A percentile compares a stretch with the other conserved stretches of the same genome.
Conservation (phyloP, 805 yeast genomes). For the Hanseniaspora clermontiae region DNA sequence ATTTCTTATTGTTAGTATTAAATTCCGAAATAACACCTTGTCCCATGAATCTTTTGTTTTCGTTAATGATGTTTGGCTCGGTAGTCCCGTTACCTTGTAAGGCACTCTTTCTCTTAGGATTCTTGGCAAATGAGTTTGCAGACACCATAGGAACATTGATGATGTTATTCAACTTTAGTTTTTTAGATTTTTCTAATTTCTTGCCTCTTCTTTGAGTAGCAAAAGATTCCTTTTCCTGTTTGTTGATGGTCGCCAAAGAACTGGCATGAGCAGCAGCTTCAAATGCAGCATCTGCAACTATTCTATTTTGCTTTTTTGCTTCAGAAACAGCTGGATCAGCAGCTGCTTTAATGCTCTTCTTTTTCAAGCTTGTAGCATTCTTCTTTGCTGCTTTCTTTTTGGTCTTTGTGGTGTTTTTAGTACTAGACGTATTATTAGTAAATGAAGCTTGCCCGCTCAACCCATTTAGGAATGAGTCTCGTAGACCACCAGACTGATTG, state of each 20-base stretch:
- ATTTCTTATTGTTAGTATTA: not conserved
- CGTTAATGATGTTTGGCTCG: not conserved
- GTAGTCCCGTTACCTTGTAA: not conserved
- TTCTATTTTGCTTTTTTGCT: not conserved
- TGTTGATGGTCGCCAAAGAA: slow-evolving; percentile 11
- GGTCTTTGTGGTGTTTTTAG: not conserved
- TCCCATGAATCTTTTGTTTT: slow-evolving; percentile 8
- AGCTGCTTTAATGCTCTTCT: not conserved
- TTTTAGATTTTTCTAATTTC: slow-evolving; percentile 3
- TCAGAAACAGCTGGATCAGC: not conserved
- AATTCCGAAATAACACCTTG: slow-evolving; percentile 11
- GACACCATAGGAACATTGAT: not conserved
- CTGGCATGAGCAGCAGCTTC: slow-evolving; percentile 14
- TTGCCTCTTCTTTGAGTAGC: slow-evolving; percentile 13
- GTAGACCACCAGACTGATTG: not conserved
- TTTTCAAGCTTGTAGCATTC: not conserved
- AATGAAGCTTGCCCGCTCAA: not conserved
- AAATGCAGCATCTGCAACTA: slow-evolving; percentile 12
- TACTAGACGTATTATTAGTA: not conserved
- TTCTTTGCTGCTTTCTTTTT: not conserved
- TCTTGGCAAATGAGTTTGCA: not conserved
- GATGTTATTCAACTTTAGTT: not conserved
- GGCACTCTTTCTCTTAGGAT: not conserved
- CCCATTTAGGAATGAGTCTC: not conserved
- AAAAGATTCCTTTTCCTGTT: slow-evolving; percentile 10